Evolutionary conservation across 129 eudicot genomes (phyloP).

Genomic region (Flaveria sonorensis): DNA sequence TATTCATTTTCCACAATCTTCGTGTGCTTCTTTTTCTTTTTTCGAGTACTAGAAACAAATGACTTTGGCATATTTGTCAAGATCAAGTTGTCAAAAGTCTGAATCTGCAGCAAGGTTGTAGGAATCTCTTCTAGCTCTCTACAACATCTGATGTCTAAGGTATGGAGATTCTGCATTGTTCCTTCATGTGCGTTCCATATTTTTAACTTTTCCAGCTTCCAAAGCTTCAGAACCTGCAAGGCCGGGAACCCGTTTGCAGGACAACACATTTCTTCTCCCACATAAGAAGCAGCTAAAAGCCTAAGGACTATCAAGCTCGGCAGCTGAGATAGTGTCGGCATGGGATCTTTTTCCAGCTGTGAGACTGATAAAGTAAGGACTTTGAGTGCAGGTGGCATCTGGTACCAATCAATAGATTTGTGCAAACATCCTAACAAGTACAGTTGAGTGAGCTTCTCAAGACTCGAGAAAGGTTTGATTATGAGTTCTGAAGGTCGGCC

Average conservation of each 20-base stretch:
- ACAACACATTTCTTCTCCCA: slow-evolving; percentile 32
- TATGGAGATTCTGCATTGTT: slow-evolving; percentile 34
- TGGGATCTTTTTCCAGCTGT: slow-evolving; percentile 32
- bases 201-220: slow-evolving; percentile 30
- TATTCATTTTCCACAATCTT: slow-evolving; percentile 21
- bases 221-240: slow-evolving; percentile 31
- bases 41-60: slow-evolving; percentile 25
- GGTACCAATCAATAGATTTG: slow-evolving; percentile 27
- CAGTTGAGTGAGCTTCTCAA: slow-evolving; percentile 29
- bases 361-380: slow-evolving; percentile 40
- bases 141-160: slow-evolving; percentile 36
- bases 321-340: slow-evolving; percentile 37
- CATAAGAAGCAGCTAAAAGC: slow-evolving; percentile 37
- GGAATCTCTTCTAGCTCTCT: slow-evolving; percentile 16
- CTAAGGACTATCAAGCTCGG: slow-evolving; percentile 35
- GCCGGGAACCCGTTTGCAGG: slow-evolving; percentile 37
- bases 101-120: slow-evolving; percentile 24
- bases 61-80: slow-evolving; percentile 36
- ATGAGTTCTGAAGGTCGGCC: slow-evolving; percentile 36
- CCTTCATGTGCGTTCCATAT: slow-evolving; percentile 7
- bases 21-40: slow-evolving; percentile 22
- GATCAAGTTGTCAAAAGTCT: slow-evolving; percentile 23
- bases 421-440: slow-evolving; percentile 30
- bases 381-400: slow-evolving; percentile 32
- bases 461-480: slow-evolving; percentile 33